Percentiles rank a stretch among this genome's conserved stretches.
Evolutionary conservation across 768 basidiomycete species (phyloP).

Genomic region (Termitomyces sp.): DNA sequence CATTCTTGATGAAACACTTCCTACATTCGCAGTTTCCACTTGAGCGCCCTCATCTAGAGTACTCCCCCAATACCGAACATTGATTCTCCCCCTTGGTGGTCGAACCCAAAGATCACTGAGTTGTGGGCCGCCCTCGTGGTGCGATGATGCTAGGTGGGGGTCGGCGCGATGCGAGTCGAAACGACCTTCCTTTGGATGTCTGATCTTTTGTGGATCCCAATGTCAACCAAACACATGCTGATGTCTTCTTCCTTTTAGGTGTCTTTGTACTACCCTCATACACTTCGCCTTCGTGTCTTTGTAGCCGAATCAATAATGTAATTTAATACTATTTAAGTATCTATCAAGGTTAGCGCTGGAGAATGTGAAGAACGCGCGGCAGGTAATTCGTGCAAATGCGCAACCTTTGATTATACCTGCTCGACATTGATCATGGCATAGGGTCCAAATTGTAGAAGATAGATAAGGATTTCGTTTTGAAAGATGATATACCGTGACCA

Average conservation of each 20-base stretch:
- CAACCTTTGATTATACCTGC: no score
- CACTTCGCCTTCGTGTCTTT: no score
- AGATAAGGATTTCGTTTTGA: no score
- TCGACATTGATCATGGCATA: no score
- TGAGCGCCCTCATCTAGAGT: conserved; percentile 62
- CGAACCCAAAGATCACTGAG: conserved; percentile 66
- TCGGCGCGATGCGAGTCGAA: conserved; percentile 64
- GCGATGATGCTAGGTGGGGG: conserved; percentile 78
- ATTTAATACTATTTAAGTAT: no score
- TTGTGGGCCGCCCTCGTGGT: conserved; percentile 62
- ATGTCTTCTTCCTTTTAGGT: background rate
- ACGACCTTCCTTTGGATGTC: conserved; percentile 92
- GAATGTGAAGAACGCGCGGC: no score
- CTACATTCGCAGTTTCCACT: conserved; percentile 90
- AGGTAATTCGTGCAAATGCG: no score
- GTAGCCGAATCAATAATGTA: no score
- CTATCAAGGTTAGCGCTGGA: no score
- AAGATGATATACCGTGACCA: no score
- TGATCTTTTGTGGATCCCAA: conserved; percentile 33
- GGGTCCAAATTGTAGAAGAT: no score
- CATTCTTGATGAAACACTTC: conserved; percentile 48
- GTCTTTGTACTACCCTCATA: no score
- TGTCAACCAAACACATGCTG: background rate
- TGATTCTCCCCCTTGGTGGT: conserved; percentile 65
- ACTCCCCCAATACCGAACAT: conserved; percentile 73